Evolutionary conservation across 2,329 filamentous ascomycete genomes (phyloP), one percentile per base, ranked within the genome.

Genomic region (Ceratocystis diversiconidia): DNA sequence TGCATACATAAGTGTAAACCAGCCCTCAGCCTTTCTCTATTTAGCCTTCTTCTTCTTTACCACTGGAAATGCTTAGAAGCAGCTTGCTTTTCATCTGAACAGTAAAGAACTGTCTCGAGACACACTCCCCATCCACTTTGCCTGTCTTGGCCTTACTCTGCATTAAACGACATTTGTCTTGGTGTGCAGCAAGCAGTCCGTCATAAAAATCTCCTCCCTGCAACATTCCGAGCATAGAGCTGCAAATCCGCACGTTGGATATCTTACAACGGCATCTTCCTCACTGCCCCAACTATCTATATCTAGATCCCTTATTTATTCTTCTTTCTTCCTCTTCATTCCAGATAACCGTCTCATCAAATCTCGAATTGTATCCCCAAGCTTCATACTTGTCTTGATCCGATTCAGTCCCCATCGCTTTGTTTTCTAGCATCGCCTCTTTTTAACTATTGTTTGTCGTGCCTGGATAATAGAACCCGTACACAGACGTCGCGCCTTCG

Each of bases 1-100:
- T 52, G 48, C 48, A 52, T 52, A 52, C 44, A 44, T 62, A 44
- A 41, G 36, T 43, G 62, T 30, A 62, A 52, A 41, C 43, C 61
- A 55, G 59, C 28, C 43, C 19, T 55, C 32, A 19, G 28, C 44
- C 28, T 36, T 41, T 10, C 46, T 36, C 43, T 46, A 32, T 28
- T n/a, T 30, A 30, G 55, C 30, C 44, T 52, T 52, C n/a, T 44
- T 43, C 19, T 46, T 46, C 30, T 46, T 10, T 44, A 17, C 25
- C 22, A 52, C 19, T 52, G 17, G 10, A 52, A 52, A 15, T 28
- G 15, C 48, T 52, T 15, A 12, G 19, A 52, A 28, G 19, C 48
- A 2, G 19, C 48, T 52, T 52, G 48, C 48, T 52, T 28, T 4
- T 28, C 48, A 25, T 28, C 48, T 52, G 22, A 10, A 15, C 8